Evolutionary conservation across 2,329 filamentous ascomycete genomes (phyloP).

Genomic region (Colletotrichum noveboracense): DNA sequence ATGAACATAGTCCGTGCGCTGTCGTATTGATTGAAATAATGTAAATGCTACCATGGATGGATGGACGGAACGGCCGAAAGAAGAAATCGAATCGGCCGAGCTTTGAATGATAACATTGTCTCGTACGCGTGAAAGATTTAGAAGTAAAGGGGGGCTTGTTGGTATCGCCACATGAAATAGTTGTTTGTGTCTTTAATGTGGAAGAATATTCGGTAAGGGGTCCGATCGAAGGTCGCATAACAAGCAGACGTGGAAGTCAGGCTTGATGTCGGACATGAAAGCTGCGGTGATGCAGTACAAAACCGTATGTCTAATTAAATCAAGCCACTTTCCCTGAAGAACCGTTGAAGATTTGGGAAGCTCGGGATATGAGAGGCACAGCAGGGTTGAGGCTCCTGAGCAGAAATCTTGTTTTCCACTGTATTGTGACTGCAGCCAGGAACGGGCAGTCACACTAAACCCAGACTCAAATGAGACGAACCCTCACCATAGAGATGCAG

Average conservation of each 20-base stretch:
- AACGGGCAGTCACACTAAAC: not conserved
- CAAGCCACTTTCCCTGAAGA: not conserved
- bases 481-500: not conserved
- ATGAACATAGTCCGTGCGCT: not conserved
- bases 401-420: not conserved
- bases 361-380: not conserved
- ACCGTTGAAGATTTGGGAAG: not conserved
- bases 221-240: not conserved
- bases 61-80: not conserved
- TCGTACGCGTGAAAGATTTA: accelerated
- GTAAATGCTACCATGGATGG: not conserved
- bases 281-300: not conserved
- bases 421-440: not conserved
- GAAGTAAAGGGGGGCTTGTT: not conserved
- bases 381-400: not conserved
- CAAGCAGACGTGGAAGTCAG: not conserved
- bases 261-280: not conserved
- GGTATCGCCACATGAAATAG: not conserved
- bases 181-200: accelerated
- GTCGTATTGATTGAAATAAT: not conserved
- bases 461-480: not conserved
- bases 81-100: not conserved
- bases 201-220: not conserved
- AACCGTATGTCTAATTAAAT: not conserved
- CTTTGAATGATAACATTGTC: not conserved